Base-by-base conservation (phyloP, 805 yeast species). In the Grigorovia yakushimaensis region DNA sequence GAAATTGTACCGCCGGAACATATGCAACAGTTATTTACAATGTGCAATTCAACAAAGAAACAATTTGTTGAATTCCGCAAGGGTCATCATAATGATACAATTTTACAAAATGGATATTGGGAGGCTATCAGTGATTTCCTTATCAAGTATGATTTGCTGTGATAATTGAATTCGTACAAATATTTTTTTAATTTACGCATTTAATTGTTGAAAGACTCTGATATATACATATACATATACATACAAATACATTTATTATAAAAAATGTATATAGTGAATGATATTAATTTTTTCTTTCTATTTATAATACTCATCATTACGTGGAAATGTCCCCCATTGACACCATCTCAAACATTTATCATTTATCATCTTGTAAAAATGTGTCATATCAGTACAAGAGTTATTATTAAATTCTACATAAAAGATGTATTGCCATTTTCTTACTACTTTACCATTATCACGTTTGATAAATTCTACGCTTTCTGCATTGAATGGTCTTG, bases 1-100 rank as follows among this genome's bases (percentile, higher is more conserved):
- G 98, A 91, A 65, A 80, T 91, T 22, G 96, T 91, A 2, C 97
- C 98, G 3, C 95, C 96, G 0, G 52, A 55, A 1, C 97, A 91
- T 59, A 85, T 89, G 86, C 72, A 73, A 41, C 59, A 58, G 43
- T 70, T 88, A 21, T 82, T 64, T 59, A 75, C 72, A 30, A 54
- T 79, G 47, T 69, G 82, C 48, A 72, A 76, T 22, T 67, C 81
- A 36, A 58, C 62, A 1, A 60, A 65, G 15, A 88, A 88, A 62
- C 62, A 65, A 24, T 73, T 78, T 53, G 69, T 74, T 46, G 73
- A 67, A 47, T 87, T 77, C 52, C 76, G 74, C 22, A 70, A 74
- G 38, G 82, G 88, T 1, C 73, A 71, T 47, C 98, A 91, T 64
- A 91, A 91, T 59, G 95, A 88, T 59, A 88, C 97, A 0, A 78